Evolutionary conservation across 2,329 filamentous ascomycete genomes (phyloP), one percentile per base, ranked within the genome.

Genomic region (Dothiorella sarmentorum): DNA sequence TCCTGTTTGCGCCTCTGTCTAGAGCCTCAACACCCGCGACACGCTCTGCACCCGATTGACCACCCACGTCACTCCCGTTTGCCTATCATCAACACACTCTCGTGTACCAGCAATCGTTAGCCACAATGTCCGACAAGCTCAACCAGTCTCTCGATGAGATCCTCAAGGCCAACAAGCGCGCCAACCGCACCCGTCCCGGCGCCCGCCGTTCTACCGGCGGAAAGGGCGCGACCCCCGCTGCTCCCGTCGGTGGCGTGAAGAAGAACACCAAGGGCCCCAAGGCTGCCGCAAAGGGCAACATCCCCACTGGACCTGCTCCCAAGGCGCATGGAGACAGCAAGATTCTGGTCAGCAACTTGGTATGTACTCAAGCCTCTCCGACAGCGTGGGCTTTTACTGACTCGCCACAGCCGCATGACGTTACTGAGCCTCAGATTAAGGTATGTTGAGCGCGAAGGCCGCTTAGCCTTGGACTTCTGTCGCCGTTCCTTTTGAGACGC

Each of bases 141-240:
- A 91, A 97, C 76, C 88, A 95, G 81, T 92, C 91, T 80, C 90
- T 99, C 67, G 94, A 97, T 76, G 91, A 97, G 79, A 97, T 99
- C 78, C 87, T 96, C 81, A 90, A 88, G 75, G 89, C 86, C 71
- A 86, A 82, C 76, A 77, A 83, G 77, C 73, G 78, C 72, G 73
- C 80, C 73, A 71, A 80, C 76, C 75, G 78, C 65, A 75, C 78
- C 62, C 74, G 76, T 65, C 73, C 73, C 61, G 74, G 76, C 61
- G 76, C 76, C 59, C 79, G 80, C 66, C 75, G 76, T 63, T 64
- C 68, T 59, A 73, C 67, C 60, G 66, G 80, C 55, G 75, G 80
- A 63, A 79, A 81, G 65, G 80, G 80, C 63, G 76, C 82, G 63
- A 74, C 83, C 62, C 74, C 85, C 63, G 73, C 85, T 61, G 86